Conservation (phyloP, 495 filamentous ascomycete species). For the Xylaria scruposa region DNA sequence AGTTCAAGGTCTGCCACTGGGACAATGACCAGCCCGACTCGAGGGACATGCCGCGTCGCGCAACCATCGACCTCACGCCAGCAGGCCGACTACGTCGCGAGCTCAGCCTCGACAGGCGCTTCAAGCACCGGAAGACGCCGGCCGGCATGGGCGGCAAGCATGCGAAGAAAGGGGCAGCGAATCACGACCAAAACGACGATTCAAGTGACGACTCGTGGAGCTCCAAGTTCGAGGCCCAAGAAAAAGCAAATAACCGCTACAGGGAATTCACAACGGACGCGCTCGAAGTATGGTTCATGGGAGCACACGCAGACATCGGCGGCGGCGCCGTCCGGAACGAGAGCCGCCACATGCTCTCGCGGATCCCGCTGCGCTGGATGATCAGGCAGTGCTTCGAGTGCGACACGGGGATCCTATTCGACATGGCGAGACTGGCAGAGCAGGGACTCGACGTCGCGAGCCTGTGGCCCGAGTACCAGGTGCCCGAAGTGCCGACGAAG, state of each 20-base stretch:
- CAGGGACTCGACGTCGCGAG: slow-evolving; percentile 42
- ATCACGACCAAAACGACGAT: slow-evolving; percentile 7
- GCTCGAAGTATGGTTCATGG: slow-evolving; percentile 48
- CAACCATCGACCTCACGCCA: slow-evolving; percentile 17
- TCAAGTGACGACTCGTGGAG: slow-evolving; percentile 21
- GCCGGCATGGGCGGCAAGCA: background rate
- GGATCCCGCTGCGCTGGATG: slow-evolving; percentile 51
- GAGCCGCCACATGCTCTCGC: slow-evolving; percentile 56
- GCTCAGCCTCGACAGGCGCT: background rate
- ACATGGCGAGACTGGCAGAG: slow-evolving; percentile 39
- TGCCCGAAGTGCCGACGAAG: slow-evolving; percentile 26
- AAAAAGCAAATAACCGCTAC: slow-evolving; percentile 21
- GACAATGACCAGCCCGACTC: slow-evolving; percentile 32
- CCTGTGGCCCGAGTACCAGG: slow-evolving; percentile 40
- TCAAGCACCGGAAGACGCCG: background rate
- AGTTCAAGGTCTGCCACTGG: slow-evolving; percentile 48
- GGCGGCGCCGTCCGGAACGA: slow-evolving; percentile 40
- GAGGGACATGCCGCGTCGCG: background rate
- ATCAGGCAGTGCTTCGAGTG: slow-evolving; percentile 50
- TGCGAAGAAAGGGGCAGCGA: background rate
- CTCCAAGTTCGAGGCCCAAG: slow-evolving; percentile 34
- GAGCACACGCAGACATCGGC: slow-evolving; percentile 46
- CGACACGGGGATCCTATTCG: slow-evolving; percentile 47
- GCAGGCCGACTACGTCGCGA: background rate
- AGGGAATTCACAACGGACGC: slow-evolving; percentile 38